Percentiles rank a stretch among this genome's conserved stretches.
Conservation (phyloP, 257 asterid species). For the Nicotiana benthamiana region DNA sequence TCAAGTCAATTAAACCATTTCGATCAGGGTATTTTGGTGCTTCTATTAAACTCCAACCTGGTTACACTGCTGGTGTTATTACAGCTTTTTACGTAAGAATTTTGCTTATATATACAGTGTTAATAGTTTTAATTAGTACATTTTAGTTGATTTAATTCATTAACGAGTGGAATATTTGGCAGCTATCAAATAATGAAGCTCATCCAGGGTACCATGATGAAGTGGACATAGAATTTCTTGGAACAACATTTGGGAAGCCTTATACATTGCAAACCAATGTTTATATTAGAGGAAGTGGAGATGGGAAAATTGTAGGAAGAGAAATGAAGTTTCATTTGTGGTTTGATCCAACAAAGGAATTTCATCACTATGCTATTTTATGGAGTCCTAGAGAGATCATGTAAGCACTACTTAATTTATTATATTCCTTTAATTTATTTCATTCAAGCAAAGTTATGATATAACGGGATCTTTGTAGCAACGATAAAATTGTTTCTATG, state of each 20-base stretch:
- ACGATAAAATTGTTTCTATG: too few relatives aligned
- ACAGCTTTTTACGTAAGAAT: slow-evolving; percentile 81
- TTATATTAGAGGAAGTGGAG: slow-evolving; percentile 90
- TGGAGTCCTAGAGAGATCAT: slow-evolving; percentile 73
- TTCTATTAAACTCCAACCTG: slow-evolving; percentile 79
- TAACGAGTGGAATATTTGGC: neutral
- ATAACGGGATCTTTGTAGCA: rapidly evolving
- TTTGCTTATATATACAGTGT: neutral
- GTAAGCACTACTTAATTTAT: slow-evolving; percentile 28
- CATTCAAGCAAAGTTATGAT: neutral
- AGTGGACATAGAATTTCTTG: slow-evolving; percentile 88
- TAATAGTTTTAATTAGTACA: neutral
- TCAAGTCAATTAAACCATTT: slow-evolving; percentile 88
- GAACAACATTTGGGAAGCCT: slow-evolving; percentile 91
- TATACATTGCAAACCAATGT: slow-evolving; percentile 88
- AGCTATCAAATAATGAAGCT: slow-evolving; percentile 81
- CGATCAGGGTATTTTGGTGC: slow-evolving; percentile 94
- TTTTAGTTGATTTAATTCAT: neutral
- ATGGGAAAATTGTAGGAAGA: slow-evolving; percentile 75
- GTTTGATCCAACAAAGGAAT: slow-evolving; percentile 85
- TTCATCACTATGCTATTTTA: slow-evolving; percentile 79
- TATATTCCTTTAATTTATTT: neutral
- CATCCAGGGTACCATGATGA: slow-evolving; percentile 95
- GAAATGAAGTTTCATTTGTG: slow-evolving; percentile 91
- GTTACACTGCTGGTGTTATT: slow-evolving; percentile 96